phyloP scores from a whole-genome alignment of 192 early-diverging fungal species.

The Entomortierella chlamydospora region DNA sequence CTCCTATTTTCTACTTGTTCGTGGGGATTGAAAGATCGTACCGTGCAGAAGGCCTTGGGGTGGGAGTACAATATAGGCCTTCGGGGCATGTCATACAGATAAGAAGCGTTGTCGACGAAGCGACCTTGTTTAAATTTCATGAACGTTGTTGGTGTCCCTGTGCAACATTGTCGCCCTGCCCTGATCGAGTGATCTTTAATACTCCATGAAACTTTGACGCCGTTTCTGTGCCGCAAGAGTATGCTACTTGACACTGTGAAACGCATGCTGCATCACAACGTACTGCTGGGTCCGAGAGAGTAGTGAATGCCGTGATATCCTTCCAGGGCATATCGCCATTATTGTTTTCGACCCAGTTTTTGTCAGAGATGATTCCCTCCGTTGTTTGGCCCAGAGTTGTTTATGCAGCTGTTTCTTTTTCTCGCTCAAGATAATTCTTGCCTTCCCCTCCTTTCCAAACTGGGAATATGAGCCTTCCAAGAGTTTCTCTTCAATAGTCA shows the following conservation, averaged over 20 bases:
- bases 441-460: background rate
- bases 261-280: conserved; percentile 7
- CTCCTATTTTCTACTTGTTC: too few relatives aligned
- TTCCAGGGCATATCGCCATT: background rate
- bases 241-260: conserved; percentile 5
- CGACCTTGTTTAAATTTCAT: too few relatives aligned
- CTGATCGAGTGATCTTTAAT: background rate
- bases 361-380: conserved; percentile 3
- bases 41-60: too few relatives aligned
- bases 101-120: too few relatives aligned
- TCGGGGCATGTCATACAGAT: too few relatives aligned
- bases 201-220: conserved; percentile 13
- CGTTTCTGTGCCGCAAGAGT: conserved; percentile 30
- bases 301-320: conserved; percentile 8
- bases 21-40: too few relatives aligned
- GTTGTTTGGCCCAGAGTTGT: conserved; percentile 22
- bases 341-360: background rate
- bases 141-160: too few relatives aligned
- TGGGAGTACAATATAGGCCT: too few relatives aligned
- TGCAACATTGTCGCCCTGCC: background rate
- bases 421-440: background rate
- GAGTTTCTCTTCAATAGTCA: conserved; percentile 26
- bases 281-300: background rate
- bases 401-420: conserved; percentile 30
- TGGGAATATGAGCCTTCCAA: conserved; percentile 9